phyloP scores from a whole-genome alignment of 495 filamentous ascomycete species.

The Trichocladium uniseriatum region DNA sequence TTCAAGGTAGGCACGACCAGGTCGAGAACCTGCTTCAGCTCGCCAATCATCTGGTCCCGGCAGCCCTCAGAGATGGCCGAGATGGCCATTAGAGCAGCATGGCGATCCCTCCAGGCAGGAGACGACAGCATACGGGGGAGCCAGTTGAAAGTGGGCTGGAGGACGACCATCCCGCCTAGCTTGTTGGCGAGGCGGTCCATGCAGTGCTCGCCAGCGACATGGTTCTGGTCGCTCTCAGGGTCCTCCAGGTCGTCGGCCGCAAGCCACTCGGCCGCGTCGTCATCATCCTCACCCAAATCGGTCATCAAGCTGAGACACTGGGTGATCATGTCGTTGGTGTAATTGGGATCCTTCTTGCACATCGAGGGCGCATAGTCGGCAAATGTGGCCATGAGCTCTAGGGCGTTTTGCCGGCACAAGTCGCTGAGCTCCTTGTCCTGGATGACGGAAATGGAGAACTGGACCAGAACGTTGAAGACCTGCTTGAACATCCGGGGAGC shows the following conservation, averaged over 20 bases:
- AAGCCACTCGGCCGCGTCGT: conserved; percentile 92
- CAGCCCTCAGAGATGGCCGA: conserved; percentile 98
- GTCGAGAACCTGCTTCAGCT: conserved; percentile 86
- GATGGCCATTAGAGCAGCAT: conserved; percentile 97
- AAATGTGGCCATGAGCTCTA: conserved; percentile 97
- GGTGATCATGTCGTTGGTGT: conserved; percentile 93
- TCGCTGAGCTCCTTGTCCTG: conserved; percentile 92
- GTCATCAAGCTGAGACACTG: conserved; percentile 99
- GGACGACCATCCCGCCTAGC: conserved; percentile 75
- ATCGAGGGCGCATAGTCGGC: conserved; percentile 88
- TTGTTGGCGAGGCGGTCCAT: conserved; percentile 99
- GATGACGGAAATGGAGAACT: conserved; percentile 84
- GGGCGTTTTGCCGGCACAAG: conserved; percentile 81
- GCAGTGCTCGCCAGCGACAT: conserved; percentile 96
- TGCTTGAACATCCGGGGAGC: conserved; percentile 94
- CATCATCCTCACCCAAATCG: conserved; percentile 91
- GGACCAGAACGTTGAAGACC: conserved; percentile 81
- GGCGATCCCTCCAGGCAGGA: conserved; percentile 86
- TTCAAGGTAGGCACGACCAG: conserved; percentile 88
- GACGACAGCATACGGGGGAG: conserved; percentile 97
- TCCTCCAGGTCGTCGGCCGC: conserved; percentile 86
- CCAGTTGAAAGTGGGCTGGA: conserved; percentile 94
- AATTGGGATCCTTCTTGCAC: conserved; percentile 86
- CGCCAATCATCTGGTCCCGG: conserved; percentile 87
- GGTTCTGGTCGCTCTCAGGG: conserved; percentile 94